These are phyloP conservation scores for Kodamaea sp. DNA, from an alignment of 1,139 yeast genomes.

Conservation along the genomic window DNA sequence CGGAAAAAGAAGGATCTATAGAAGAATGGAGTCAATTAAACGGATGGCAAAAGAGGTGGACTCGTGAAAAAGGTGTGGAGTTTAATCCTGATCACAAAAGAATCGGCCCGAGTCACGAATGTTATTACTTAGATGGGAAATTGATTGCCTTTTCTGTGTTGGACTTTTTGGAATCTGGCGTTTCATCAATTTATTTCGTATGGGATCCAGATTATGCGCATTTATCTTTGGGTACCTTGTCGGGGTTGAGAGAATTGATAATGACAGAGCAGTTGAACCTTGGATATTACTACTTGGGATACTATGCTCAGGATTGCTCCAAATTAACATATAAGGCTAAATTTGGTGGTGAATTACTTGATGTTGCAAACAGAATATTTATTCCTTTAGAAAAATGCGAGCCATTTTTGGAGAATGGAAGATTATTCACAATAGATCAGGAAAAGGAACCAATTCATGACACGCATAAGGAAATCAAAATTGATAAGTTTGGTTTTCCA, in stretches of 20 bases:
- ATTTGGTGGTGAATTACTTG: constrained; percentile 72
- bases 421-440: constrained; percentile 37
- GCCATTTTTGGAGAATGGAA: constrained; percentile 33
- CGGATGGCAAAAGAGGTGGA: constrained; percentile 28
- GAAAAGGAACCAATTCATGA: constrained; percentile 3
- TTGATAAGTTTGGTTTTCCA: constrained; percentile 17
- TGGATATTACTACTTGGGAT: constrained; percentile 68
- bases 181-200: constrained; percentile 82
- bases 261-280: constrained; percentile 41
- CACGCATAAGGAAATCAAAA: constrained; percentile 9
- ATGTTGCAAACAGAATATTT: constrained; percentile 46
- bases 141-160: constrained; percentile 75
- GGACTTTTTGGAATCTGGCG: constrained; percentile 71
- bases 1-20: constrained; percentile 23
- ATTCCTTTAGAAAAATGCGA: constrained; percentile 38
- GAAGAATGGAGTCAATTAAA: constrained; percentile 30
- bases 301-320: constrained; percentile 69
- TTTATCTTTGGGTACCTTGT: constrained; percentile 71
- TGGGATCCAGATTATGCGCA: constrained; percentile 82
- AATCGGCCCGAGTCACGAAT: constrained; percentile 65
- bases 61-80: constrained; percentile 1
- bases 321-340: constrained; percentile 82
- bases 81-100: constrained; percentile 10
- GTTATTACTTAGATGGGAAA: constrained; percentile 61
- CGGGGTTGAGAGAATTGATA: constrained; percentile 69